phyloP scores from a whole-genome alignment of 495 filamentous ascomycete genomes.

The Trichoderma reesei region DNA sequence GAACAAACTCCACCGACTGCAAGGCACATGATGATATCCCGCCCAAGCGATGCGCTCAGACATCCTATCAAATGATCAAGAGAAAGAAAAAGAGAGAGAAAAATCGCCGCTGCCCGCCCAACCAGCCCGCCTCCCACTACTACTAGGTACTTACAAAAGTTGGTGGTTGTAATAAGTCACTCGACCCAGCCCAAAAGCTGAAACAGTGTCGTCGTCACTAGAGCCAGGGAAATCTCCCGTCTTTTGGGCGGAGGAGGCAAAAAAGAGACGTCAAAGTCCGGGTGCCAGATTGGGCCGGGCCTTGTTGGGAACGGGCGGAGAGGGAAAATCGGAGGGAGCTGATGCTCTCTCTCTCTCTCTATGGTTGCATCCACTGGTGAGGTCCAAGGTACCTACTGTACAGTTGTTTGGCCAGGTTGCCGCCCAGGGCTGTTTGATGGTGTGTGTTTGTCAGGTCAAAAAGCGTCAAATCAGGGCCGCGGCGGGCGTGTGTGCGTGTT shows the following conservation, averaged over 20 bases:
- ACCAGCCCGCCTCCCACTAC: no score
- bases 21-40: slow-evolving; percentile 8
- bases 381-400: no score
- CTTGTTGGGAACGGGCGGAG: no score
- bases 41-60: not conserved
- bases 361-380: not conserved
- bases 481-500: no score
- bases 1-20: not conserved
- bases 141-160: no score
- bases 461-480: not conserved
- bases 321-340: no score
- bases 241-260: not conserved
- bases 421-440: slow-evolving; percentile 6
- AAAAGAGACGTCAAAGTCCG: not conserved
- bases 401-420: slow-evolving; percentile 3
- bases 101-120: not conserved
- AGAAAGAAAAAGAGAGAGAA: no score
- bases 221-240: not conserved
- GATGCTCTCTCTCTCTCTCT: no score
- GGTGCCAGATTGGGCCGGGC: slow-evolving; percentile 5
- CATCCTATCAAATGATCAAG: no score
- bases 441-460: slow-evolving; percentile 1
- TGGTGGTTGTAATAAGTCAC: not conserved
- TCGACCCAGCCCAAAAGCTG: not conserved
- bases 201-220: not conserved